Base-by-base conservation (phyloP, 768 basidiomycete species). In the Calocybe indica region DNA sequence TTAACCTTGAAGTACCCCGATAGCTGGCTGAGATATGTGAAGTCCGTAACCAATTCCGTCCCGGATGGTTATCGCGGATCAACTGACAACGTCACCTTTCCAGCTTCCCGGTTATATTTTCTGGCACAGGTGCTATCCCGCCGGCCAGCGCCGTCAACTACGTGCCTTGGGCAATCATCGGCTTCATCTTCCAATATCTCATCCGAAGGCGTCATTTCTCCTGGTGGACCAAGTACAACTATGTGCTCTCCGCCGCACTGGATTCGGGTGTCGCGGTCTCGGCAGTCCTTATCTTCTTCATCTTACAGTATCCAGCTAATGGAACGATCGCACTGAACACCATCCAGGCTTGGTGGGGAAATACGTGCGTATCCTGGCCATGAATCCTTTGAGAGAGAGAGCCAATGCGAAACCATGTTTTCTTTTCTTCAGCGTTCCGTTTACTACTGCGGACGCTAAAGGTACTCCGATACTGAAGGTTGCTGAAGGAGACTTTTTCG, bases 311-410 rank as follows among this genome's bases (percentile, higher is more conserved):
- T 55, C 85, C 85, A 1, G 52, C 52, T 48, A 73, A 84, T 47
- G 83, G 84, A 3, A 64, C 62, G 8, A 84, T 88, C 51, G 85
- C 82, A 5, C 5, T 57, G 8, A 64, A 68, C 32, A 81, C 50
- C 6, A 59, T 88, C 37, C 76, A 77, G 50, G 44, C 51, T 2
- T 88, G 86, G 87, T 88, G 85, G 85, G 87, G 86, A 8, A 88
- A 88, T 52, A 75, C 66, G 70, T 71, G 45, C 43, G 70, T 51
- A 59, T 65, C 11, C 6, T 36, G 7, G 6, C 22, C 29, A 7
- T 31, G 14, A 15, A n/a, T 22, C n/a, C 45, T 53, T 29, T 52
- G 13, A 15, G 8, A 13, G 37, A 33, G 32, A 52, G n/a, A 22
- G 22, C 22, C 22, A 4, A 22, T 4, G 22, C 4, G 22, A 22